phyloP scores from a whole-genome alignment of 192 early-diverging fungal genomes.

The Endogone sp. region DNA sequence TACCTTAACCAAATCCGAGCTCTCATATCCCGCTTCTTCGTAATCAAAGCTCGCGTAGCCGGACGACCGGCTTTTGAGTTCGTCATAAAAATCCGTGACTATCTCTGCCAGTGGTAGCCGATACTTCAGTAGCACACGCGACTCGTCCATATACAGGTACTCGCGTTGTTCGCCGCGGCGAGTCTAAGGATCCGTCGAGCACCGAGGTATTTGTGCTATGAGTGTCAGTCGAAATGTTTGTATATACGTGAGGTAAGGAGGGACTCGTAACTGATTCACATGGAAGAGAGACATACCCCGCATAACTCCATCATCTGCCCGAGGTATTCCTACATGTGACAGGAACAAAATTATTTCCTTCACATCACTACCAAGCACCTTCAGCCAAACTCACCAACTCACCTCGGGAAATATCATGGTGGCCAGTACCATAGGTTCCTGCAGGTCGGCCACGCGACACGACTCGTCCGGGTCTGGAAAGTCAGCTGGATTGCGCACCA shows the following conservation, averaged over 20 bases:
- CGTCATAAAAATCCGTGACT: conserved; percentile 93
- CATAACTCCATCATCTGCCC: conserved; percentile 75
- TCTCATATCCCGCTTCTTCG: conserved; percentile 86
- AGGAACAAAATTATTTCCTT: not conserved
- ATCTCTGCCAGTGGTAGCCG: conserved; percentile 89
- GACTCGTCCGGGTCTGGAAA: conserved; percentile 79
- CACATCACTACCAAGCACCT: not conserved
- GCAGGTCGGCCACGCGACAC: conserved; percentile 57
- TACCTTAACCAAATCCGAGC: conserved; percentile 84
- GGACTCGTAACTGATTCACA: not conserved
- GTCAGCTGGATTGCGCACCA: conserved; percentile 82
- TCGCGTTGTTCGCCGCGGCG: conserved; percentile 84
- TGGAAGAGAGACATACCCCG: conserved; percentile 37
- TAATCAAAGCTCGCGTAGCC: conserved; percentile 96
- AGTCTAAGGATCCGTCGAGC: conserved; percentile 35
- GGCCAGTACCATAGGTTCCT: conserved; percentile 91
- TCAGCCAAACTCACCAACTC: conserved; percentile 14
- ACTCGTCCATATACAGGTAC: conserved; percentile 84
- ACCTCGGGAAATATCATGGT: conserved; percentile 88
- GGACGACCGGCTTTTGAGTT: conserved; percentile 84
- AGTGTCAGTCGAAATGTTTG: conserved; percentile 11
- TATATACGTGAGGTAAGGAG: not conserved
- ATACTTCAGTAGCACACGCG: conserved; percentile 83
- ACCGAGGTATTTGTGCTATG: too few species aligned
- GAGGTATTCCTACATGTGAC: conserved; percentile 53